Percentiles rank a stretch among this genome's conserved stretches.
phyloP scores from a whole-genome alignment of 768 basidiomycete genomes.

The Mycena filopes region DNA sequence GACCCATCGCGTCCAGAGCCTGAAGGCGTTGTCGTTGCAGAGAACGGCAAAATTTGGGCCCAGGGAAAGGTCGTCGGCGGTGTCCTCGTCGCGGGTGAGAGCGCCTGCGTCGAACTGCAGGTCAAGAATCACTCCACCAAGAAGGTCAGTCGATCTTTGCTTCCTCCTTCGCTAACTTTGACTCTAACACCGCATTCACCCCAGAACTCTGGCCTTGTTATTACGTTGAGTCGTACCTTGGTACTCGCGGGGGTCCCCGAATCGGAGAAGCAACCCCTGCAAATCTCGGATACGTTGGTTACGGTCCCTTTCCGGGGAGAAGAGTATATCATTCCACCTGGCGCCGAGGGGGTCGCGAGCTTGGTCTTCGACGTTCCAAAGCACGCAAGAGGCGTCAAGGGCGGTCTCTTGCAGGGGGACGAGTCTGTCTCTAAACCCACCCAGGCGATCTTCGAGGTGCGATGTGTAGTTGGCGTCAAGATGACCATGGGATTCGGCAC shows the following conservation, averaged over 20 bases:
- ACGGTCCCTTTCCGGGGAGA: conserved; percentile 77
- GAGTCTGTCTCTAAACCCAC: conserved; percentile 51
- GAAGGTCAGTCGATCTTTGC: conserved; percentile 64
- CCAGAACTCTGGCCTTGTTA: conserved; percentile 75
- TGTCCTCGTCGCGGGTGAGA: conserved; percentile 73
- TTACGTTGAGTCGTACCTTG: conserved; percentile 70
- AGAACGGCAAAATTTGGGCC: conserved; percentile 84
- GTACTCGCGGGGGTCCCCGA: conserved; percentile 58
- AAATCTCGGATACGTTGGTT: conserved; percentile 74
- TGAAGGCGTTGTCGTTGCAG: conserved; percentile 74
- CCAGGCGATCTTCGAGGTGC: conserved; percentile 75
- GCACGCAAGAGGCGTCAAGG: conserved; percentile 70
- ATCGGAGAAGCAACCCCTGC: conserved; percentile 58
- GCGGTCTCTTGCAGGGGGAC: conserved; percentile 68
- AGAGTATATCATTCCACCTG: conserved; percentile 80
- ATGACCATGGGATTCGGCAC: conserved; percentile 78
- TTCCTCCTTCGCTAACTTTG: conserved; percentile 25
- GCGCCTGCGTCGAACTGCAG: conserved; percentile 77
- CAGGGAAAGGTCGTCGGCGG: conserved; percentile 75
- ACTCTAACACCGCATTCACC: conserved; percentile 15
- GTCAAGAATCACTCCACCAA: conserved; percentile 86
- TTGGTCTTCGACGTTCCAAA: conserved; percentile 85
- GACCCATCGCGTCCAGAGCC: conserved; percentile 52
- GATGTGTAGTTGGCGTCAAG: conserved; percentile 69
- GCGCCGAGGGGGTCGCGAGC: conserved; percentile 80